phyloP scores from a whole-genome alignment of 192 early-diverging fungal species.

The Coemansia sp. region DNA sequence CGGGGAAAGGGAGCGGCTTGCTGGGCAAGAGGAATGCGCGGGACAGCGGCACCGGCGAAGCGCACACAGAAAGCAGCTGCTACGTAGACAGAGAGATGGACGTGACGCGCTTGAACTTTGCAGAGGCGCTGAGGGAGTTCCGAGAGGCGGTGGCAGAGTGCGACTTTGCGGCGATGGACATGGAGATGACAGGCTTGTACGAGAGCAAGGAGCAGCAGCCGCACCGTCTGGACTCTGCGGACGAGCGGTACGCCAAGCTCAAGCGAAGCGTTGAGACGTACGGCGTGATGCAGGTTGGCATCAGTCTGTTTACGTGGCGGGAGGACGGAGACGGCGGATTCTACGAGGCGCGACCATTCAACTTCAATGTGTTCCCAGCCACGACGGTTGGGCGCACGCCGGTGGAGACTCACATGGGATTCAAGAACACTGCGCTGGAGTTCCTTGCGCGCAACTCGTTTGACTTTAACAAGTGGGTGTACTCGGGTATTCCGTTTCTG shows the following conservation, averaged over 20 bases:
- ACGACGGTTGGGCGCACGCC: conserved; percentile 24
- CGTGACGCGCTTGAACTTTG: conserved; percentile 42
- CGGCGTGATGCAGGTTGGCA: conserved; percentile 76
- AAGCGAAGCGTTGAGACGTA: conserved; percentile 53
- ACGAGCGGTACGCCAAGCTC: conserved; percentile 64
- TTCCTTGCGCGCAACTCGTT: conserved; percentile 80
- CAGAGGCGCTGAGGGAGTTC: conserved; percentile 28
- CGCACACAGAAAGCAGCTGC: background rate
- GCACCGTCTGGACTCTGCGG: conserved; percentile 49
- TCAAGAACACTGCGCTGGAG: conserved; percentile 61
- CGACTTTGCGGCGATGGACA: conserved; percentile 51
- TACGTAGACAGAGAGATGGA: conserved; percentile 24
- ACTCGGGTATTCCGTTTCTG: conserved; percentile 73
- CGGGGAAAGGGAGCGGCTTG: background rate
- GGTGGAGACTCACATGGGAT: conserved; percentile 43
- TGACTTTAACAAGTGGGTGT: conserved; percentile 90
- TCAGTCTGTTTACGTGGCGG: conserved; percentile 80
- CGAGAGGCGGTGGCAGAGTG: conserved; percentile 18
- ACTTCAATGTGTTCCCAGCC: conserved; percentile 85
- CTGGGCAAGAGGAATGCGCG: conserved; percentile 4
- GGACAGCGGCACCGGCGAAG: background rate
- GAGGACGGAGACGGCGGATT: conserved; percentile 29
- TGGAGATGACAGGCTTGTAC: conserved; percentile 55
- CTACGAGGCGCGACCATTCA: conserved; percentile 82
- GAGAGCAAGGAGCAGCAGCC: conserved; percentile 29